Evolutionary conservation across 1,284 basidiomycete genomes (phyloP).

Genomic region (Ceratobasidium sp.): DNA sequence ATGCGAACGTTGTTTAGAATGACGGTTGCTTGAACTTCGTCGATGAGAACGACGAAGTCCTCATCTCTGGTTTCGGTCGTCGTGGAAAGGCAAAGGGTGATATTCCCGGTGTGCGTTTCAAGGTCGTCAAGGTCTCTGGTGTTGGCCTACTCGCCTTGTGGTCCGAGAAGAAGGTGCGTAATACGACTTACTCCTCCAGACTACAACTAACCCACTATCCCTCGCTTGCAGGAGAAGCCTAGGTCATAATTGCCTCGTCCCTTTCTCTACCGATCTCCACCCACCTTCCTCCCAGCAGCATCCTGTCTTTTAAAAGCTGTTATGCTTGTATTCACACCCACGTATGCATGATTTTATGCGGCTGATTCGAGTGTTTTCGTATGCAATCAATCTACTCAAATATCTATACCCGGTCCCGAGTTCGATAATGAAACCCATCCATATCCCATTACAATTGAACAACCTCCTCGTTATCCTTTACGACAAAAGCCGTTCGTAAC

Average conservation of each 20-base stretch:
- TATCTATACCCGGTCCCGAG: background rate
- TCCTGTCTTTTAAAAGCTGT: constrained; percentile 36
- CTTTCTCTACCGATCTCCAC: too few relatives aligned
- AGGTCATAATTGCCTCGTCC: constrained; percentile 72
- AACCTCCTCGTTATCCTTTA: constrained; percentile 64
- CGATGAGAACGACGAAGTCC: constrained; percentile 99
- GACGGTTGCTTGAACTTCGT: constrained; percentile 99
- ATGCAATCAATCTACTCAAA: constrained; percentile 39
- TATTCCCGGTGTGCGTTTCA: constrained; percentile 98
- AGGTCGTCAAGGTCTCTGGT: constrained; percentile 99
- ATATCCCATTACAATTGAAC: constrained; percentile 68
- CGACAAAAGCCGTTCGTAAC: constrained; percentile 72
- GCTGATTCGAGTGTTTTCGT: constrained; percentile 38
- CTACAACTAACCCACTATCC: constrained; percentile 43
- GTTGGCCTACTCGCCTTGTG: constrained; percentile 97
- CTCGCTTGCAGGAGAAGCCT: constrained; percentile 79
- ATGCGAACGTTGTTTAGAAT: constrained; percentile 70
- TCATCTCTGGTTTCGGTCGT: constrained; percentile 99
- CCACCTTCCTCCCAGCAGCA: constrained; percentile 21
- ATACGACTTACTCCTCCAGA: constrained; percentile 13
- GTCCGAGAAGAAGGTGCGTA: constrained; percentile 96
- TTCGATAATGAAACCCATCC: background rate
- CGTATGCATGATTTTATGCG: constrained; percentile 39
- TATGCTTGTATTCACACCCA: constrained; percentile 44
- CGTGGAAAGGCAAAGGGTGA: constrained; percentile 99